A percentile compares a stretch with the other conserved stretches of the same genome.
phyloP scores from a whole-genome alignment of 139 green algal species.

The Nannochloris sp. region DNA sequence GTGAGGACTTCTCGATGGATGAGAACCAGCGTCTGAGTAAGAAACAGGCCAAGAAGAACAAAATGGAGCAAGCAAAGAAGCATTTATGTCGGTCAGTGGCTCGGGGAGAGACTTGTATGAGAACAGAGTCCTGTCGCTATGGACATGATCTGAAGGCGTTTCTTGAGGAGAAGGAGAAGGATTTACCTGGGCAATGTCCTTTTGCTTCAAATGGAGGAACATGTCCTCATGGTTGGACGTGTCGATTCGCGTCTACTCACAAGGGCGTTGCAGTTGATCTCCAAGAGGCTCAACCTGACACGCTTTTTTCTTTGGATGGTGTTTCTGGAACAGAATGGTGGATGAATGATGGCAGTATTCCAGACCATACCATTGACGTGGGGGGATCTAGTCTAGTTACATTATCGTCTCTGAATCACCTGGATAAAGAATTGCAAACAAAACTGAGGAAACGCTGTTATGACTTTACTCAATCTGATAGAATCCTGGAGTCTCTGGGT shows the following conservation, averaged over 20 bases:
- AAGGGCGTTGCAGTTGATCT: slow-evolving; percentile 1
- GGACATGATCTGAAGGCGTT: slow-evolving; percentile 60
- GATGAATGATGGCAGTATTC: slow-evolving; percentile 4
- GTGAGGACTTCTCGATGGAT: too few species aligned
- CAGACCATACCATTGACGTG: neutral
- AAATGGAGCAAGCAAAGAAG: neutral
- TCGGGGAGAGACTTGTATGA: slow-evolving; percentile 30
- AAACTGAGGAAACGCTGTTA: slow-evolving; percentile 37
- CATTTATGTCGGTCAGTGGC: neutral
- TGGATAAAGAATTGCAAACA: neutral
- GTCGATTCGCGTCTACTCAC: slow-evolving; percentile 54
- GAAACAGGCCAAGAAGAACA: too few species aligned
- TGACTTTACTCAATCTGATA: slow-evolving; percentile 55
- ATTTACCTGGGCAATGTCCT: slow-evolving; percentile 66
- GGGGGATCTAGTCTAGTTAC: neutral
- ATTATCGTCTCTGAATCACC: neutral
- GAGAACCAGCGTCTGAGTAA: too few species aligned
- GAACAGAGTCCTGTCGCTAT: slow-evolving; percentile 54
- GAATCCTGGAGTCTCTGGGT: slow-evolving; percentile 41
- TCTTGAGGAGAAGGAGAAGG: slow-evolving; percentile 42
- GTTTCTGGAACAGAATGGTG: slow-evolving; percentile 4
- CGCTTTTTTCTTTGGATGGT: neutral
- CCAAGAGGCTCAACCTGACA: neutral
- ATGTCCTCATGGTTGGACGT: slow-evolving; percentile 50
- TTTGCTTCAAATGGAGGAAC: slow-evolving; percentile 23